Conservation (phyloP, 2,329 filamentous ascomycete genomes). For the Conoideocrella luteorostrata region DNA sequence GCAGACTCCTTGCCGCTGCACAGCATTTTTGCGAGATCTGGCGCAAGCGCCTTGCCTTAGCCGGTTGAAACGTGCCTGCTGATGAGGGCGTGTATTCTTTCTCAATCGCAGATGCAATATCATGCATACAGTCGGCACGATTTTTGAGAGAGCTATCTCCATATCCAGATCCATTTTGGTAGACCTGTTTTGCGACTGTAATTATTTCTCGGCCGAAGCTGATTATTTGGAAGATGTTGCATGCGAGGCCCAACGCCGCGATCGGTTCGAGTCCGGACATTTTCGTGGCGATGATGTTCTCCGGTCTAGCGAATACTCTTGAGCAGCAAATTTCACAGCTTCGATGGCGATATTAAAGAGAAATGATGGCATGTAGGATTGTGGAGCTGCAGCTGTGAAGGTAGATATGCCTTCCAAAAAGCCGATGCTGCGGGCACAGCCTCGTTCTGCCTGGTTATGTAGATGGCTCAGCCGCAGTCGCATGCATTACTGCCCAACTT, state of each 20-base stretch:
- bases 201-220: slow-evolving; percentile 14
- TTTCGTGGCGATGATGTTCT: no score
- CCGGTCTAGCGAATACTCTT: no score
- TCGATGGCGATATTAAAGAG: no score
- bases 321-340: no score
- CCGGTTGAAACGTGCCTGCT: neutral
- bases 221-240: slow-evolving; percentile 19
- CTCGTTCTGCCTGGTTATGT: no score
- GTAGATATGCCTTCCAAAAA: no score
- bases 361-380: no score
- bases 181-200: slow-evolving; percentile 11
- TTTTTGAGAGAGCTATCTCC: neutral
- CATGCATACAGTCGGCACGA: no score
- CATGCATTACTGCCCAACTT: no score
- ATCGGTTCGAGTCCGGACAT: slow-evolving; percentile 14
- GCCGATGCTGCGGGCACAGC: no score
- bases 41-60: neutral
- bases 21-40: neutral
- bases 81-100: neutral
- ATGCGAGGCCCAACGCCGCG: slow-evolving; percentile 16
- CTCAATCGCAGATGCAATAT: neutral
- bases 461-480: no score
- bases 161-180: neutral
- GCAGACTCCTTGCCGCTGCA: neutral
- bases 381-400: no score